These are phyloP conservation scores for Aulographum hederae DNA, from an alignment of 2,329 filamentous ascomycete species.

Conservation along the genomic window DNA sequence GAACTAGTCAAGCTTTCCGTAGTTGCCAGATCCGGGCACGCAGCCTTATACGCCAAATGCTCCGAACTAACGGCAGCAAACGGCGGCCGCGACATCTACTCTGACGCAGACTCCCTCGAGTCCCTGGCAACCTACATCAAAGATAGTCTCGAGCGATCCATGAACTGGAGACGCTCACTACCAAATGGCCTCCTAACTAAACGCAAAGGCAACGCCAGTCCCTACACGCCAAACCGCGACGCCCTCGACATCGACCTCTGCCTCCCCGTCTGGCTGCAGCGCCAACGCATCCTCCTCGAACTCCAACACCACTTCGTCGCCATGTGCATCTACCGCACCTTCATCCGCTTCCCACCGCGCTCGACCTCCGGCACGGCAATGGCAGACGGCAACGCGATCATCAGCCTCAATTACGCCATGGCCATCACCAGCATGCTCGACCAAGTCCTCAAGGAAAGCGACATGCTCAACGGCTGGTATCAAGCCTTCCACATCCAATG, in stretches of 20 bases:
- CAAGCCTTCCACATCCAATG: conserved; percentile 26
- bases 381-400: conserved; percentile 7
- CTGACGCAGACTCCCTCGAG: no score
- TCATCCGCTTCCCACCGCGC: conserved; percentile 7
- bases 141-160: no score
- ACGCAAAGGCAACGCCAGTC: no score
- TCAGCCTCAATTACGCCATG: conserved; percentile 10
- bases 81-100: no score
- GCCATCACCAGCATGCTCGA: conserved; percentile 9
- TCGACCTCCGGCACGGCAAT: no score
- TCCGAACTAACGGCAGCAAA: conserved; percentile 8
- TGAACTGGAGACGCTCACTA: no score
- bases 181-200: no score
- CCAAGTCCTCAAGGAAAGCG: conserved; percentile 7
- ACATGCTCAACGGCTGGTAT: conserved; percentile 15
- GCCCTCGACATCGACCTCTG: conserved; percentile 7
- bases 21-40: conserved; percentile 15
- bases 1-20: conserved; percentile 18
- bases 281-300: conserved; percentile 10
- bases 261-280: conserved; percentile 5
- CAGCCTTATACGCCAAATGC: conserved; percentile 16
- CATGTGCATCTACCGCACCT: conserved; percentile 11
- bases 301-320: conserved; percentile 10
- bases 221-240: no score
- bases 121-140: no score